These are phyloP conservation scores for Tolypocladium sp. DNA, from an alignment of 2,329 filamentous ascomycete species.

Conservation along the genomic window DNA sequence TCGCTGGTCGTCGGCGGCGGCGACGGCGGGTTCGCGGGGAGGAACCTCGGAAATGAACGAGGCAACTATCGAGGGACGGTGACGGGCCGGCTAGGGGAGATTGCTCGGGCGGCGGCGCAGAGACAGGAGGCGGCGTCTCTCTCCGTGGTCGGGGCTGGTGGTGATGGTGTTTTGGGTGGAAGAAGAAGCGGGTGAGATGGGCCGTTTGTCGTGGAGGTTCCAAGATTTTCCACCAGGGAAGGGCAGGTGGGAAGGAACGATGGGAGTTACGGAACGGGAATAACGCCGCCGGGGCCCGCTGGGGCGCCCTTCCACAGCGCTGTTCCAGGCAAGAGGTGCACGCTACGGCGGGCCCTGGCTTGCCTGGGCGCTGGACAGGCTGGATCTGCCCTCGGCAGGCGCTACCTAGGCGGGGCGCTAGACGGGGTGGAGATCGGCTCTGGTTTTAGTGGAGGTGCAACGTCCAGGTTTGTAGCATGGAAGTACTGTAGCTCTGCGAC, in stretches of 20 bases:
- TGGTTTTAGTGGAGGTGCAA: neutral
- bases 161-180: neutral
- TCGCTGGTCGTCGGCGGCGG: neutral
- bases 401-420: neutral
- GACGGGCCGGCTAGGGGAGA: neutral
- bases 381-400: neutral
- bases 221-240: neutral
- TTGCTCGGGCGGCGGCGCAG: neutral
- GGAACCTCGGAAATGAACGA: neutral
- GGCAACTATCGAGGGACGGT: neutral
- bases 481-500: no score
- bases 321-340: neutral
- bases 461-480: neutral
- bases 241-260: neutral
- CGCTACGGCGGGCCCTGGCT: neutral
- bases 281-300: neutral
- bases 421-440: neutral
- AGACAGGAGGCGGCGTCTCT: neutral
- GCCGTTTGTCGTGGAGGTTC: neutral
- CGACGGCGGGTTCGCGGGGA: neutral
- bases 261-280: slow-evolving; percentile 12
- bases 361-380: neutral
- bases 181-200: neutral
- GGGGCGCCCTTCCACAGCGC: neutral
- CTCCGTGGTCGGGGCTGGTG: neutral